Conservation (phyloP, 176 grass and related monocot species). For the Guadua angustifolia region DNA sequence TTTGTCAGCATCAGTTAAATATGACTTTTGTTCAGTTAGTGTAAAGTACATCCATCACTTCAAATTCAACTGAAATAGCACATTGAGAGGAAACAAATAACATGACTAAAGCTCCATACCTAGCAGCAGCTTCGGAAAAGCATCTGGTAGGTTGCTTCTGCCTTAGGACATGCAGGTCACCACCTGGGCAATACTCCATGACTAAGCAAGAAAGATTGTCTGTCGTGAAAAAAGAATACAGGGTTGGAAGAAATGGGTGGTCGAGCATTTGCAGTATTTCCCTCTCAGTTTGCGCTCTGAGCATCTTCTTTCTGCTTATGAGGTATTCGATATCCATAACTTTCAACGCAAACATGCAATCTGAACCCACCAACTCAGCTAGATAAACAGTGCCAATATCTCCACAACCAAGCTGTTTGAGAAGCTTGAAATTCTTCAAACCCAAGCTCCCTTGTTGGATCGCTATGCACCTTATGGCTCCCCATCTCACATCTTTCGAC, state of each 20-base stretch:
- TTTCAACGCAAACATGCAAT: conserved; percentile 95
- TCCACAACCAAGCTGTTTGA: conserved; percentile 90
- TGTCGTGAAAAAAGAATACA: conserved; percentile 93
- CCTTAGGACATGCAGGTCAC: conserved; percentile 88
- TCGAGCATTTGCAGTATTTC: conserved; percentile 98
- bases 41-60: neutral
- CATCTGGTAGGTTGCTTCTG: conserved; percentile 86
- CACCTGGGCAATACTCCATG: conserved; percentile 95
- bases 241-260: conserved; percentile 91
- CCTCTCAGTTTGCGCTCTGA: conserved; percentile 93
- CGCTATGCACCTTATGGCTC: conserved; percentile 63
- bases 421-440: conserved; percentile 92
- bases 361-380: conserved; percentile 75
- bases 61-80: conserved; percentile 14
- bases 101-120: conserved; percentile 46
- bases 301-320: conserved; percentile 90
- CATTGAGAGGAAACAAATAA: neutral
- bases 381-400: conserved; percentile 99
- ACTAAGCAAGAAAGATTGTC: conserved; percentile 96
- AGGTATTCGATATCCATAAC: conserved; percentile 97
- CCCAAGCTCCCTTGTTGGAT: conserved; percentile 78
- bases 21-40: neutral
- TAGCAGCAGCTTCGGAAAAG: conserved; percentile 86
- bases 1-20: neutral
- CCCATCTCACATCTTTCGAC: conserved; percentile 95